These are phyloP conservation scores for Coffea canephora DNA, from an alignment of 257 asterid species.

Conservation along the genomic window DNA sequence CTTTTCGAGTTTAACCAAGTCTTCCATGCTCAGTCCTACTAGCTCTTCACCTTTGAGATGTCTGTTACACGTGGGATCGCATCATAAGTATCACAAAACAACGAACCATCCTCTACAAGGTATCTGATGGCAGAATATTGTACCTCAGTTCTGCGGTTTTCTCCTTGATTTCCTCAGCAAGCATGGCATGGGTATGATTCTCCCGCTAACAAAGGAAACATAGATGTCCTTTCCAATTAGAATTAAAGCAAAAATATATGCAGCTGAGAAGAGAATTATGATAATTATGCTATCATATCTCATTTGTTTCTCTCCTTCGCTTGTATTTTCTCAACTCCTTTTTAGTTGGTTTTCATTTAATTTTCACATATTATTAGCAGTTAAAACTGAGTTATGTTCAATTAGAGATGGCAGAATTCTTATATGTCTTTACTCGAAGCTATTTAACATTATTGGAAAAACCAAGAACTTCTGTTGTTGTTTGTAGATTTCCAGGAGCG, in stretches of 20 bases:
- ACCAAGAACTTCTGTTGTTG: too few species aligned
- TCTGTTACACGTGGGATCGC: slow-evolving; percentile 24
- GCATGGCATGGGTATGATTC: slow-evolving; percentile 30
- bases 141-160: slow-evolving; percentile 62
- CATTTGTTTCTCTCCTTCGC: neutral
- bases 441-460: neutral
- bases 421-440: neutral
- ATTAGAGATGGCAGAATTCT: neutral
- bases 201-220: slow-evolving; percentile 20
- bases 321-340: neutral
- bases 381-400: neutral
- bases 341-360: neutral
- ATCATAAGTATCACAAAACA: neutral
- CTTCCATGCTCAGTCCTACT: slow-evolving; percentile 59
- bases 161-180: slow-evolving; percentile 43
- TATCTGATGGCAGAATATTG: too few species aligned
- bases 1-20: slow-evolving; percentile 66
- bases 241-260: neutral
- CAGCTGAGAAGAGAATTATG: neutral
- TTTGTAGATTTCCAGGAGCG: too few species aligned
- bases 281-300: neutral
- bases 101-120: neutral
- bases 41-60: slow-evolving; percentile 75
- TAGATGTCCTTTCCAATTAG: neutral
- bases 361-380: neutral